Percentiles rank a stretch among this genome's conserved stretches.
phyloP scores from a whole-genome alignment of 2,329 filamentous ascomycete species.

The Apiospora rasikravindrae region DNA sequence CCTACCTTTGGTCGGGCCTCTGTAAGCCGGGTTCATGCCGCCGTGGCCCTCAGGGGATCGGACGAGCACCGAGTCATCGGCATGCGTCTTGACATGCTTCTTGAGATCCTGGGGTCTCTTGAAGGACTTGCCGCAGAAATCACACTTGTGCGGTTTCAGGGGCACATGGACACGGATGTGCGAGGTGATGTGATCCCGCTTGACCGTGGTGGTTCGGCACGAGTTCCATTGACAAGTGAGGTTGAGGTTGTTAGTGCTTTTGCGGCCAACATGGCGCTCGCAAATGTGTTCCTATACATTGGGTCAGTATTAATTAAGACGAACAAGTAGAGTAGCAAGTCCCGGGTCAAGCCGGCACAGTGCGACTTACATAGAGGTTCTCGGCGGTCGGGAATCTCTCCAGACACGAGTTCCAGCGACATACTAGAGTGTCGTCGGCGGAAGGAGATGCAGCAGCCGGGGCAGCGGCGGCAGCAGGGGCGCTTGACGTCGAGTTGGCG shows the following conservation, averaged over 20 bases:
- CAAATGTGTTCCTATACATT: slow-evolving; percentile 86
- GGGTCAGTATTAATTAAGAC: background rate
- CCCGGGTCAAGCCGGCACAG: background rate
- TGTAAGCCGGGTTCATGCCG: slow-evolving; percentile 58
- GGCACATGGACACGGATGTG: slow-evolving; percentile 99
- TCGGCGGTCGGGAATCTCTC: slow-evolving; percentile 64
- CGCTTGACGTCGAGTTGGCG: background rate
- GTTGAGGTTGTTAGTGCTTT: slow-evolving; percentile 98
- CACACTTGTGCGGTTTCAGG: slow-evolving; percentile 97
- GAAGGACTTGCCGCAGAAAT: slow-evolving; percentile 98
- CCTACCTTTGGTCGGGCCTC: slow-evolving; percentile 60
- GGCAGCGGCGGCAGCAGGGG: slow-evolving; percentile 33
- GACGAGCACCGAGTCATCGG: slow-evolving; percentile 84
- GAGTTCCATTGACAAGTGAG: slow-evolving; percentile 97
- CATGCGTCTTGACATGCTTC: slow-evolving; percentile 99
- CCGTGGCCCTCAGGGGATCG: slow-evolving; percentile 57
- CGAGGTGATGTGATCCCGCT: slow-evolving; percentile 98
- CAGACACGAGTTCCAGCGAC: slow-evolving; percentile 64
- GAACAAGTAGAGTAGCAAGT: background rate
- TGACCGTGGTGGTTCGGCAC: slow-evolving; percentile 95
- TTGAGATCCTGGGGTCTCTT: slow-evolving; percentile 98
- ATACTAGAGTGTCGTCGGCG: slow-evolving; percentile 61
- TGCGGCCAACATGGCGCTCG: slow-evolving; percentile 96
- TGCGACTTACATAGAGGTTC: slow-evolving; percentile 61
- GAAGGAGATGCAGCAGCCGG: slow-evolving; percentile 37